phyloP scores from a whole-genome alignment of 2,329 filamentous ascomycete species.

The Diaporthe ampelina region DNA sequence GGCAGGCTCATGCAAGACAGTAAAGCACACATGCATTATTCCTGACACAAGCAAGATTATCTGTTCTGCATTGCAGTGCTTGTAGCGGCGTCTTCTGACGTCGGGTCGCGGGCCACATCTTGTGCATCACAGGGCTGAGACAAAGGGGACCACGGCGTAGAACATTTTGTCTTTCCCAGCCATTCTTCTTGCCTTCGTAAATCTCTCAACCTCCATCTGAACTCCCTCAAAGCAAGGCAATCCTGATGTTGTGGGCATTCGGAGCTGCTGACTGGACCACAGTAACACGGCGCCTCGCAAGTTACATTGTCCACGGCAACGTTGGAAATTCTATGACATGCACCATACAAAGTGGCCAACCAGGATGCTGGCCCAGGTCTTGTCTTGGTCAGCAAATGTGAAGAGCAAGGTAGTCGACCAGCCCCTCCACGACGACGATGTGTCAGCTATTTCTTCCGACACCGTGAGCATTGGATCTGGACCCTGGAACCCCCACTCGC shows the following conservation, averaged over 20 bases:
- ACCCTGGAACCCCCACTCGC: conserved; percentile 16
- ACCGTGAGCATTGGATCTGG: conserved; percentile 7
- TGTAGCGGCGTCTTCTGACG: not conserved
- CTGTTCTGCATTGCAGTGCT: conserved; percentile 19
- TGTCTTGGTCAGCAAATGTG: conserved; percentile 20
- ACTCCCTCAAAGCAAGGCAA: not conserved
- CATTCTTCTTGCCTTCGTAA: not conserved
- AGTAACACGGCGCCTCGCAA: not conserved
- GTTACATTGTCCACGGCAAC: not conserved
- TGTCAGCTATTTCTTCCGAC: conserved; percentile 2
- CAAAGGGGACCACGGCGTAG: not conserved
- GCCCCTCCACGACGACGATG: conserved; percentile 6
- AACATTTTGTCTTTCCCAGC: not conserved
- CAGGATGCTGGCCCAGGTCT: not conserved
- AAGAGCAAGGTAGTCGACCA: not conserved
- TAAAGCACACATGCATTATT: not conserved
- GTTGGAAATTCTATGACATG: not conserved
- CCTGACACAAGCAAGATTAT: conserved; percentile 20
- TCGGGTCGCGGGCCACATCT: not conserved
- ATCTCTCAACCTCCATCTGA: not conserved
- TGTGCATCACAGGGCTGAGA: conserved; percentile 23
- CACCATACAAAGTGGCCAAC: conserved; percentile 6
- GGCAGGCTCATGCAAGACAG: conserved; percentile 18
- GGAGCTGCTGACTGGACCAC: not conserved
- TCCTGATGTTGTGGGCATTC: not conserved